These are phyloP conservation scores for Emericellopsis terricola DNA, from an alignment of 495 filamentous ascomycete genomes.

Conservation along the genomic window DNA sequence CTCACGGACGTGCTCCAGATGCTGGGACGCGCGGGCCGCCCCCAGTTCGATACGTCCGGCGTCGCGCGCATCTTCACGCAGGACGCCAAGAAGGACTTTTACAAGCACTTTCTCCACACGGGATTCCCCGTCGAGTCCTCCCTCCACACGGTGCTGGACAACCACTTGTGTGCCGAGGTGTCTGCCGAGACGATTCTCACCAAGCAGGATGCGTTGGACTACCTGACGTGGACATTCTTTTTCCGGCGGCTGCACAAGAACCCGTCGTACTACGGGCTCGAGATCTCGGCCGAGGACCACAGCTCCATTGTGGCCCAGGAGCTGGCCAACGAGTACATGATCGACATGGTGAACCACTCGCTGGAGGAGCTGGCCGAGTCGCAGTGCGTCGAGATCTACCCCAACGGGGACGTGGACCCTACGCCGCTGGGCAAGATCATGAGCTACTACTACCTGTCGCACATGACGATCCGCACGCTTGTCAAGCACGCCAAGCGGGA, in stretches of 20 bases:
- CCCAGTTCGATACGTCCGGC: conserved; percentile 90
- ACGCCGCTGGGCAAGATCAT: conserved; percentile 93
- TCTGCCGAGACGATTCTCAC: conserved; percentile 80
- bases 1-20: conserved; percentile 97
- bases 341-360: conserved; percentile 74
- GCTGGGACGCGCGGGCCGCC: conserved; percentile 87
- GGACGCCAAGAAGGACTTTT: conserved; percentile 97
- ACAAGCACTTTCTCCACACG: conserved; percentile 97
- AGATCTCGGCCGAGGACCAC: conserved; percentile 87
- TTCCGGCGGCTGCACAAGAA: conserved; percentile 97
- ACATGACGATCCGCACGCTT: conserved; percentile 82
- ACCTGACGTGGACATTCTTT: conserved; percentile 99
- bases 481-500: conserved; percentile 55
- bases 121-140: conserved; percentile 96
- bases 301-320: conserved; percentile 73
- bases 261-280: conserved; percentile 90
- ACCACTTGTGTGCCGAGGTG: conserved; percentile 91
- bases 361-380: conserved; percentile 65
- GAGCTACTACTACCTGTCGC: conserved; percentile 97
- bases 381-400: conserved; percentile 58
- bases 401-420: conserved; percentile 78
- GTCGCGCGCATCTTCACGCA: conserved; percentile 96
- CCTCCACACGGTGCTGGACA: conserved; percentile 88
- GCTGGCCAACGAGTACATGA: conserved; percentile 79
- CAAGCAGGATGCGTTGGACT: conserved; percentile 95